phyloP scores from a whole-genome alignment of 2,329 filamentous ascomycete genomes.

The Arthrobotrys pseudoclavata region DNA sequence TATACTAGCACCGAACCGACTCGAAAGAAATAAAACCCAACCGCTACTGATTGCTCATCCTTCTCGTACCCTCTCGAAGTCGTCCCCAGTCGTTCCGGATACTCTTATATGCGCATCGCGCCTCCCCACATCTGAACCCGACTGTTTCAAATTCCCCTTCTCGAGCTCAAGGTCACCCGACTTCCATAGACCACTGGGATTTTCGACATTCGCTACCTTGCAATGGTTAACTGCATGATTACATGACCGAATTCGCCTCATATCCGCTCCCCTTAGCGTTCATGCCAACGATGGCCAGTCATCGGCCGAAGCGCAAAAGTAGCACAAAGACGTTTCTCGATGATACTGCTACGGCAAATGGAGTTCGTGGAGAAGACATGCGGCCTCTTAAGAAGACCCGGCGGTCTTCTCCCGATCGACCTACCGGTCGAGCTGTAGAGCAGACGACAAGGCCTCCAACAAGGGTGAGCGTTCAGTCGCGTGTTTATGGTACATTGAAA shows the following conservation, averaged over 20 bases:
- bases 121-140: constrained; percentile 20
- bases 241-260: constrained; percentile 59
- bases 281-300: constrained; percentile 58
- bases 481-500: constrained; percentile 7
- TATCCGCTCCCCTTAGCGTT: constrained; percentile 53
- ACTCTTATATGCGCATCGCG: constrained; percentile 25
- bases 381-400: constrained; percentile 59
- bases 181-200: not conserved
- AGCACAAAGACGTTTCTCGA: constrained; percentile 37
- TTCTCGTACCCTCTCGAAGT: not conserved
- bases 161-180: not conserved
- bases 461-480: constrained; percentile 32
- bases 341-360: constrained; percentile 25
- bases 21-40: not conserved
- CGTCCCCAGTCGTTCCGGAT: constrained; percentile 11
- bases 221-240: constrained; percentile 52
- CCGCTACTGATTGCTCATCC: not conserved
- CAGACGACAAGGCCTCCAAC: constrained; percentile 11
- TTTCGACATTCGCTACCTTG: constrained; percentile 24
- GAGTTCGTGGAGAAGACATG: constrained; percentile 34
- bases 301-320: constrained; percentile 59
- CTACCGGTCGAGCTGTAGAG: not conserved
- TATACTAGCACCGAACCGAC: not conserved
- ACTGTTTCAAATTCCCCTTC: not conserved
- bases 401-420: constrained; percentile 37